Base-by-base conservation (phyloP, 768 basidiomycete species). In the Kwoniella shandongensis region DNA sequence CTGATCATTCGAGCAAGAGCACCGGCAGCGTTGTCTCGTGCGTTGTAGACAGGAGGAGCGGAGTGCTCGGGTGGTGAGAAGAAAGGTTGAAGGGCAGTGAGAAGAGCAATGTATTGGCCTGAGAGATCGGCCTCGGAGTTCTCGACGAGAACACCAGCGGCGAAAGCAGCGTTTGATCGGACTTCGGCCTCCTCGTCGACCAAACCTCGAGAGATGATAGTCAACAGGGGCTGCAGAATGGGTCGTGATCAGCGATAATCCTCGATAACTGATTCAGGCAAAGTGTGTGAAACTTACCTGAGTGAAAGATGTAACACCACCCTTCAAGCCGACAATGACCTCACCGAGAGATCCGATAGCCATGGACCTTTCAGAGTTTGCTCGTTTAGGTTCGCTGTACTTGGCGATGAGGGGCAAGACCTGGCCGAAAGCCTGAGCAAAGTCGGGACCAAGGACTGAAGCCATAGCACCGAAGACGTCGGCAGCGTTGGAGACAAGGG, bases 21-120 rank as follows among this genome's bases (percentile, higher is more conserved):
- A 41, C 96, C 96, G 7, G 87, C 84, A n/a, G 96, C 96, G 76
- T 99, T 99, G 78, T 99, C 96, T 61, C 87, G 87, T 18, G 92
- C 92, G 73, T 92, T 93, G 60, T 90, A 77, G 41, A 80, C 81
- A 6, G 88, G 78, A 5, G 83, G 71, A n/a, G 85, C 80, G 5
- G 88, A 80, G 56, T 86, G 83, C 0, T 84, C 77, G 7, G 83
- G 67, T 32, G 88, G 81, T 41, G 81, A 76, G 77, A 99, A 98
- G 52, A 94, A 81, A 13, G 89, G 88, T 25, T 84, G 88, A 44
- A 98, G 84, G 1, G 86, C 86, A 32, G 79, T 79, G 46, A 98
- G 88, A 40, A 98, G 80, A 57, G 81, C 82, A 38, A 86, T 77
- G 79, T 88, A 94, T 71, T 96, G 91, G 10, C 82, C 79, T 0